Base-by-base conservation (phyloP, 2,329 filamentous ascomycete genomes). In the Eutypella sp. region DNA sequence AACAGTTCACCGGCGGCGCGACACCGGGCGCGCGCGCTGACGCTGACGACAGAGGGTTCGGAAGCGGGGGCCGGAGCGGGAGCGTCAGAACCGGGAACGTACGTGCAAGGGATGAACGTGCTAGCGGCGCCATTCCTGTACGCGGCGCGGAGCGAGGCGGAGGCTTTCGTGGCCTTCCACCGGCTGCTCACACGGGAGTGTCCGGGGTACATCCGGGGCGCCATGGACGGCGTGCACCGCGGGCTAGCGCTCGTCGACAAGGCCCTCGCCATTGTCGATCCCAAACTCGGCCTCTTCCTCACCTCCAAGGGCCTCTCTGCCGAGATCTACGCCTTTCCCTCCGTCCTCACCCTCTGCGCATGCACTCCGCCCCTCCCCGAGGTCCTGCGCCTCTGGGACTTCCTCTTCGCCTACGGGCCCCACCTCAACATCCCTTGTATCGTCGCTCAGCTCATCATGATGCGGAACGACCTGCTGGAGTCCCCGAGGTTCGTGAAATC, bases 21-120 rank as follows among this genome's bases (percentile, higher is more conserved):
- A 52, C 71, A 67, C 47, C 73, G 79, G 50, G 70, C 74, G n/a
- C 73, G 78, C 29, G 78, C 79, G 25, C 62, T 80, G 46, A 79
- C 79, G 11, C 68, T 84, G 45, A 84, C 79, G 2, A 84, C 78
- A 0, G 81, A 85, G 59, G 75, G 82, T 50, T 77, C 84, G 54
- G 81, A 85, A 51, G 72, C 73, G 6, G 78, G 77, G 47, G 73
- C 71, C 3, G 29, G 11, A 52, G 72, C 73, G 7, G 77, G 77
- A 46, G 72, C 71, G 3, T 69, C 72, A 25, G 85, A 89, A 57
- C 79, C 88, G 10, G 89, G 90, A 25, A 91, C 88, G 34, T 99
- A 99, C 59, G 92, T 99, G 2, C 93, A 99, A 67, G 93, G 93
- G 55, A 97, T 99, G 92, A 99, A 99, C 63, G 93, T 99, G 34